Evolutionary conservation across 768 basidiomycete genomes (phyloP), one percentile per base, ranked within the genome.

Genomic region (Lentinula sp.): DNA sequence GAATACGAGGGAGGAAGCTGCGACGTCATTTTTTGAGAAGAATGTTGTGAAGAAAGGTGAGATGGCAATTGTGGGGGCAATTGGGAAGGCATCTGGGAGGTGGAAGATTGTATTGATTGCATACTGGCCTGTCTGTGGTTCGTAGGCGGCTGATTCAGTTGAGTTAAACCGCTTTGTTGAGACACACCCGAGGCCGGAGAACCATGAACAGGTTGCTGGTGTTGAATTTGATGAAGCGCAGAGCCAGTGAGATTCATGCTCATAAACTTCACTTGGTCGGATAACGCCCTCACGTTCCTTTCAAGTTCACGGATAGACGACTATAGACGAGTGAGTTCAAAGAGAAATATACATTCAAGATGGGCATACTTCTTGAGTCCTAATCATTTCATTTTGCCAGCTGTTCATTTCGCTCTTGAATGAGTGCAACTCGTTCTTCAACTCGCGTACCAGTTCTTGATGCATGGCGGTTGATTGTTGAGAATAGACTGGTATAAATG

Each of bases 191-290:
- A 71, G 57, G 78, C 75, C 61, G 81, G 72, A 52, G 75, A 73
- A 66, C 77, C 77, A 63, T 74, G 77, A 36, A 70, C 65, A 49
- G 71, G 75, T 51, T 79, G 77, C 52, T 68, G 67, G 46, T 75
- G 75, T 59, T 78, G 79, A 63, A 78, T 71, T 53, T 76, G 71
- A 61, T 78, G 79, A 50, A 79, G 74, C 46, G 72, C 72, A 62
- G 70, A 65, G 51, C 59, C 68, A 39, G 76, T 71, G 10, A 79
- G 66, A 64, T 85, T 90, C 73, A 87, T 75, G 65, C 78, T 85
- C 62, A 91, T 73, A 75, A 85, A 90, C 70, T 91, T 93, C 67
- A 94, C 84, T 69, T 94, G 92, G 54, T 94, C 92, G 35, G 88
- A 81, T 59, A 94, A 76, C 23, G 83, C 67, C 57, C 90, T 80